A percentile compares a stretch with the other conserved stretches of the same genome.
Conservation (phyloP, 208 protist species). For the Dictyostelium gargantuum region DNA sequence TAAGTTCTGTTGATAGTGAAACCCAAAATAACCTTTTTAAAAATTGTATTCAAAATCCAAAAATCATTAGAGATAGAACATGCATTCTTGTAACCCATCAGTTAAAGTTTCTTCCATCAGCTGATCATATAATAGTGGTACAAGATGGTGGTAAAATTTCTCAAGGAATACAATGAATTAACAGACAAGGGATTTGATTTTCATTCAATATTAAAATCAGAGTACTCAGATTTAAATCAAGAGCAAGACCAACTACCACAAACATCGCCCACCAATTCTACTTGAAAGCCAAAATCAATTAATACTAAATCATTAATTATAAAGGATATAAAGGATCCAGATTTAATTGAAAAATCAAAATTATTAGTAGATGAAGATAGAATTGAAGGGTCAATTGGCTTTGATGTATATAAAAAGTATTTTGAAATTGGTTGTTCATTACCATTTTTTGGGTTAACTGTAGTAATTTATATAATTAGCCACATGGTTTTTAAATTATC, state of each 20-base stretch:
- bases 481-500: neutral
- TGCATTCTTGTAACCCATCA: conserved; percentile 62
- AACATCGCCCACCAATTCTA: neutral
- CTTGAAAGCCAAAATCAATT: neutral
- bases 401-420: neutral
- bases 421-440: neutral
- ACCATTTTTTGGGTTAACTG: neutral
- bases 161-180: conserved; percentile 34
- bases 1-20: conserved; percentile 93
- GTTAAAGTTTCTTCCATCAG: no score
- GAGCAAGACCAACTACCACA: neutral
- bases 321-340: neutral
- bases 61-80: conserved; percentile 15
- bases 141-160: neutral
- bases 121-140: conserved; percentile 65
- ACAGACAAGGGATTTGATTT: conserved; percentile 15
- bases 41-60: conserved; percentile 67
- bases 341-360: neutral
- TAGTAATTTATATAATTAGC: neutral
- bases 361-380: conserved; percentile 9
- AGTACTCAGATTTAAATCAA: neutral
- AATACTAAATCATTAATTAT: neutral
- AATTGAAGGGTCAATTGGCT: neutral
- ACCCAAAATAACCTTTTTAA: conserved; percentile 77
- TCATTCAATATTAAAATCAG: neutral